A percentile compares a stretch with the other conserved stretches of the same genome.
Evolutionary conservation across 768 basidiomycete species (phyloP).

Genomic region (Kwoniella europaea): DNA sequence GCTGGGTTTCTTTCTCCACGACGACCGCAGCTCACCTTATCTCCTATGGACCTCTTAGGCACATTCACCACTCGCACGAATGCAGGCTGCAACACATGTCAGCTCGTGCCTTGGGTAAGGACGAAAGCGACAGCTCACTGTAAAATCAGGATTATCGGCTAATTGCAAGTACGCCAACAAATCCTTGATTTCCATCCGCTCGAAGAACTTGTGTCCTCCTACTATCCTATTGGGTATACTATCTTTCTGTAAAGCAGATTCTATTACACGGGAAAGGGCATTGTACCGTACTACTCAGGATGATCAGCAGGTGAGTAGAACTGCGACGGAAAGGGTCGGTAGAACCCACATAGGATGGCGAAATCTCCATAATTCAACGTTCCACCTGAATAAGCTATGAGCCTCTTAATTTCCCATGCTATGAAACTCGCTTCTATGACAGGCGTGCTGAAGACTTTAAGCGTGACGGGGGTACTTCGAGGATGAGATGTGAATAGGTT

Average conservation of each 20-base stretch:
- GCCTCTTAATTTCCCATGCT: constrained; percentile 75
- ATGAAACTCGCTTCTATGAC: constrained; percentile 73
- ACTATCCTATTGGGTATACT: constrained; percentile 78
- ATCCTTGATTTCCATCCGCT: constrained; percentile 81
- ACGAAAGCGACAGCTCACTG: constrained; percentile 33
- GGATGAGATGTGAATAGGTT: constrained; percentile 73
- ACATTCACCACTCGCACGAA: constrained; percentile 74
- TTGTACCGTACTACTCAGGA: constrained; percentile 73
- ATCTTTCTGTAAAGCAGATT: constrained; percentile 74
- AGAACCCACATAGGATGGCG: constrained; percentile 73
- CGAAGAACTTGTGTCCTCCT: constrained; percentile 84
- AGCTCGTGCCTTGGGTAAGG: neutral
- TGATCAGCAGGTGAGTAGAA: neutral
- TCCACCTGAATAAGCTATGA: constrained; percentile 76
- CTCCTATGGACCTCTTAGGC: constrained; percentile 74
- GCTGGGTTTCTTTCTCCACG: neutral
- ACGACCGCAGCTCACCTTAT: constrained; percentile 65
- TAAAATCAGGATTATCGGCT: constrained; percentile 67
- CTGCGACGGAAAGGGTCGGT: neutral
- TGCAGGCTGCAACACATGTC: constrained; percentile 64
- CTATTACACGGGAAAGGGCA: constrained; percentile 75
- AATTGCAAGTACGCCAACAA: constrained; percentile 80
- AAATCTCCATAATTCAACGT: constrained; percentile 75
- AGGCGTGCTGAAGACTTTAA: constrained; percentile 62
- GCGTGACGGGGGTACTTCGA: constrained; percentile 66